Evolutionary conservation across 2,329 filamentous ascomycete species (phyloP).

Genomic region (Periconia macrospinosa): DNA sequence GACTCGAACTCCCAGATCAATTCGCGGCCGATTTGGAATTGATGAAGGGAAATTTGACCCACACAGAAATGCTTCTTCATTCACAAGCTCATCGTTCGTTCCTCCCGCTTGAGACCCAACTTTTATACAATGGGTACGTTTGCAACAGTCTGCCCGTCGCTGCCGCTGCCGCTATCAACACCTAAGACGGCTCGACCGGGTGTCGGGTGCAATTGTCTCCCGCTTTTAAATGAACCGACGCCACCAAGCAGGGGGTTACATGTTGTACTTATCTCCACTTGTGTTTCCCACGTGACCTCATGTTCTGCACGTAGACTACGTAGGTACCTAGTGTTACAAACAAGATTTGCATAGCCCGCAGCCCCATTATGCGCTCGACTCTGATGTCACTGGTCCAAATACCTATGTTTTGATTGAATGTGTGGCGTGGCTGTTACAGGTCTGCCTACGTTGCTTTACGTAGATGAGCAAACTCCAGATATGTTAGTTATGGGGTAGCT

Average conservation of each 20-base stretch:
- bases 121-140: too few relatives aligned
- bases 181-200: too few relatives aligned
- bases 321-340: too few relatives aligned
- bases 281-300: not conserved
- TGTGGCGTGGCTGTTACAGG: not conserved
- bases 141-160: too few relatives aligned
- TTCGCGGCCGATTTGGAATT: not conserved
- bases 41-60: not conserved
- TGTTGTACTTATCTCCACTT: too few relatives aligned
- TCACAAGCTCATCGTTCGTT: not conserved
- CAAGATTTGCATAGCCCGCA: not conserved
- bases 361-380: not conserved
- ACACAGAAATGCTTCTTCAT: not conserved
- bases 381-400: not conserved
- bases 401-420: not conserved
- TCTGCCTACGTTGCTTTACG: not conserved
- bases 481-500: not conserved
- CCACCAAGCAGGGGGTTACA: not conserved
- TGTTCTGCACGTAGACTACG: too few relatives aligned
- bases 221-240: not conserved
- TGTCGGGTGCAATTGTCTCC: not conserved
- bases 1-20: not conserved
- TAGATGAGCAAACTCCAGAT: not conserved
- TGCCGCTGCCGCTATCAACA: too few relatives aligned
- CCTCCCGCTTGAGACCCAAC: too few relatives aligned